Conservation (phyloP, 495 filamentous ascomycete species). For the Bathelium albidoporum region DNA sequence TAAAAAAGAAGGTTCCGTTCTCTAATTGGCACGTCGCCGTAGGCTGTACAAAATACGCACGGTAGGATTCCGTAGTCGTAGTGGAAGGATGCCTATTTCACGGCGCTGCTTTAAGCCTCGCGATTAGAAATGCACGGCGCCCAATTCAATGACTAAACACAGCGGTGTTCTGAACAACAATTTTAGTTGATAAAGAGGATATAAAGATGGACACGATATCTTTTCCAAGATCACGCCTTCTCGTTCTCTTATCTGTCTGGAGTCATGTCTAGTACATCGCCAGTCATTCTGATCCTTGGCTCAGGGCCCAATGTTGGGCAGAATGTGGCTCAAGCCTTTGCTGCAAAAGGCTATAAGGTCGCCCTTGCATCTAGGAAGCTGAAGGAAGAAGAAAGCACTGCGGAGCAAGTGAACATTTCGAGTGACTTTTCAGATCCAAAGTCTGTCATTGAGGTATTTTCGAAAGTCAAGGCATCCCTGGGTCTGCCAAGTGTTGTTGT, state of each 20-base stretch:
- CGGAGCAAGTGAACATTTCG: slow-evolving; percentile 18
- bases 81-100: not conserved
- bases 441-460: slow-evolving; percentile 31
- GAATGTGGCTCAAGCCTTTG: slow-evolving; percentile 32
- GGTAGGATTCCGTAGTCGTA: too few relatives aligned
- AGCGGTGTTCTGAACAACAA: too few relatives aligned
- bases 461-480: slow-evolving; percentile 26
- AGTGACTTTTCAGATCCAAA: slow-evolving; percentile 36
- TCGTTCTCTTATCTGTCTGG: not conserved
- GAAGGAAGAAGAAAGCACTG: slow-evolving; percentile 10
- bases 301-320: slow-evolving; percentile 33
- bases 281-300: slow-evolving; percentile 34
- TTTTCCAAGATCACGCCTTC: not conserved
- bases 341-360: slow-evolving; percentile 35
- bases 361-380: slow-evolving; percentile 30
- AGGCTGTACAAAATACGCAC: too few relatives aligned
- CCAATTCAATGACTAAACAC: too few relatives aligned
- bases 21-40: too few relatives aligned
- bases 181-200: not conserved
- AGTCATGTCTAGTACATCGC: not conserved
- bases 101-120: not conserved
- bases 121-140: not conserved
- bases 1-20: too few relatives aligned
- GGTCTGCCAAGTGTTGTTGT: slow-evolving; percentile 28
- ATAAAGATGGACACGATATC: too few relatives aligned